Base-by-base conservation (phyloP, 2,329 filamentous ascomycete species). In the Camptophora hylomeconis region DNA sequence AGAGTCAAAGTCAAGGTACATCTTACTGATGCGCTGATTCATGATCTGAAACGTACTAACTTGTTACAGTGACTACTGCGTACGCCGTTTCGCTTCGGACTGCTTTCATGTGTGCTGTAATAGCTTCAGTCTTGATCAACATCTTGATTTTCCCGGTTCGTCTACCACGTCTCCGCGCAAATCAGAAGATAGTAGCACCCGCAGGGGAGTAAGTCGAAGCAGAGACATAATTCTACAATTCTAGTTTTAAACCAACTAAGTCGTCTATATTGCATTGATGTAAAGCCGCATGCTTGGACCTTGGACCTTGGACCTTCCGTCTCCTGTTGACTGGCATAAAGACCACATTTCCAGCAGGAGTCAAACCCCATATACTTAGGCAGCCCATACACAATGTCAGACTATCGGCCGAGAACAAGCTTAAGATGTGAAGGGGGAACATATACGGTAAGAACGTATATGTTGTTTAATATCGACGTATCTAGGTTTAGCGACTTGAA, bases 31-130 rank as follows among this genome's bases (percentile, higher is more conserved):
- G 24, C 6, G 11, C 12, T 5, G 18, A 7, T 16, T 14, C 7
- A 17, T 17, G 10, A 3, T 25, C 5, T 12, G n/a, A 12, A 13
- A 7, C 10, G 9, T 23, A n/a, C 22, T 23, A 16, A 31, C 21
- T 9, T 23, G 9, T n/a, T 9, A 10, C 29, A 40, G 38, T 38
- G 12, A 38, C 32, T 16, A 24, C 30, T 17, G 32, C 38, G 7
- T 40, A 40, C 25, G 35, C 36, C 10, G 17, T 28, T 13, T 35
- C 38, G 2, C 26, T 40, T n/a, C 32, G 30, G 19, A 32, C 23
- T 9, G 32, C 36, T 14, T 40, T 40, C 29, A 17, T 31, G 23
- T 37, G 32, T 23, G 35, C 35, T 7, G 20, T 34, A 10, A 28
- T 31, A 13, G 32, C 36, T 11, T 34, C 38, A 8, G 26, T 26